These are phyloP conservation scores for Conticribra guillardii DNA, from an alignment of 108 stramenopile genomes.

Conservation along the genomic window DNA sequence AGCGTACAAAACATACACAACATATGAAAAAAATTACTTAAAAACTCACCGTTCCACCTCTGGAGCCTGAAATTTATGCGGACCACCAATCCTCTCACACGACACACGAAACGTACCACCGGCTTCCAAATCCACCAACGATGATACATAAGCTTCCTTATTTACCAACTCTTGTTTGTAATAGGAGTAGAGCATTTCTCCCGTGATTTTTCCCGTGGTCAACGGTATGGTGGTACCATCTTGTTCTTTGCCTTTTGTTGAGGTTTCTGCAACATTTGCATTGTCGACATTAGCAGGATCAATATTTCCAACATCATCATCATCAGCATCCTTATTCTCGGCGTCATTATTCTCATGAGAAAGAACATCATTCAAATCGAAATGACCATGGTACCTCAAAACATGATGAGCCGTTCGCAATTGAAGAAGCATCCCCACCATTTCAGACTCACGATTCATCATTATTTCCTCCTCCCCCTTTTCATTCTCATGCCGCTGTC, in stretches of 20 bases:
- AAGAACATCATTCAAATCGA: constrained; percentile 52
- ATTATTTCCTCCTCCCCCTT: constrained; percentile 11
- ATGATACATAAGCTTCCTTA: constrained; percentile 17
- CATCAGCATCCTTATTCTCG: constrained; percentile 1
- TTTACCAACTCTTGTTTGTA: constrained; percentile 53
- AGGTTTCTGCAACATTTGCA: too few relatives aligned
- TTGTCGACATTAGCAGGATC: too few relatives aligned
- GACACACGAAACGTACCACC: constrained; percentile 62
- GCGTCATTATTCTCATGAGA: neutral
- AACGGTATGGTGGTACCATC: neutral
- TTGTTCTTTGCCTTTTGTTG: constrained; percentile 7
- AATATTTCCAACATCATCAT: too few relatives aligned
- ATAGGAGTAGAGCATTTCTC: constrained; percentile 63
- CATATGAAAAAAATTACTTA: too few relatives aligned
- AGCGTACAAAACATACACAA: too few relatives aligned
- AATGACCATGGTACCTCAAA: constrained; percentile 64
- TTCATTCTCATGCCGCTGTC: neutral
- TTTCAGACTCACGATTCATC: constrained; percentile 4
- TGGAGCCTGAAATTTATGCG: constrained; percentile 62
- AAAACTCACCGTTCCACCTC: constrained; percentile 51
- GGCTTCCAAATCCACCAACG: constrained; percentile 30
- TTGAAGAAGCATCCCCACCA: constrained; percentile 36
- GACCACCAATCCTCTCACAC: constrained; percentile 69
- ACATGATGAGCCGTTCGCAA: constrained; percentile 65
- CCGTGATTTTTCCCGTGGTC: constrained; percentile 29